Percentiles rank a stretch among this genome's conserved stretches.
Evolutionary conservation across 106 monocot species (phyloP).

Genomic region (Iris macrosiphon): DNA sequence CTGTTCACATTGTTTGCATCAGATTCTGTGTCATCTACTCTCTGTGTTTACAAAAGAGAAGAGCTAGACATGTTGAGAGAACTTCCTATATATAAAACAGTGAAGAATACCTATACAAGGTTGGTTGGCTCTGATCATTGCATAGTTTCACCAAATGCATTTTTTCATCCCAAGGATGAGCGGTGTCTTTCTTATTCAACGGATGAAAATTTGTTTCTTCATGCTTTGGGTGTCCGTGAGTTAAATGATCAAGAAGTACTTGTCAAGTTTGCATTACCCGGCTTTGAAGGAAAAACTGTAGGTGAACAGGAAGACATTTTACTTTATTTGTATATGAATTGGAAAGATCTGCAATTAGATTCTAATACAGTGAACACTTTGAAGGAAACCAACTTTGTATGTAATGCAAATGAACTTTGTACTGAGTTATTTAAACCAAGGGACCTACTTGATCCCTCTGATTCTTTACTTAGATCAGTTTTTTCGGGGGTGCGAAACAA

Average conservation of each 20-base stretch:
- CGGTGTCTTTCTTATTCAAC: slow-evolving; percentile 49
- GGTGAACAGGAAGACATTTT: slow-evolving; percentile 77
- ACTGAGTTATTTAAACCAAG: slow-evolving; percentile 58
- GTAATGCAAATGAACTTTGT: slow-evolving; percentile 62
- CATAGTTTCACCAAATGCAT: slow-evolving; percentile 61
- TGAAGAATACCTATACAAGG: slow-evolving; percentile 51
- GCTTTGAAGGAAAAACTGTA: slow-evolving; percentile 63
- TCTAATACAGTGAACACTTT: slow-evolving; percentile 41
- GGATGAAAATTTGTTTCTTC: slow-evolving; percentile 40
- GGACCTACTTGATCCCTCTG: slow-evolving; percentile 86
- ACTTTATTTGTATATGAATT: slow-evolving; percentile 63
- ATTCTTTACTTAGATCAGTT: slow-evolving; percentile 70
- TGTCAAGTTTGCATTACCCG: slow-evolving; percentile 83
- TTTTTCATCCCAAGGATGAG: slow-evolving; percentile 70
- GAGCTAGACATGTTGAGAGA: slow-evolving; percentile 66
- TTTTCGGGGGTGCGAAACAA: slow-evolving; percentile 61
- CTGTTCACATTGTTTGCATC: slow-evolving; percentile 62
- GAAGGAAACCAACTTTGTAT: slow-evolving; percentile 72
- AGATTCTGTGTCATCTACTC: slow-evolving; percentile 40
- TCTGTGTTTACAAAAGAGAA: slow-evolving; percentile 62
- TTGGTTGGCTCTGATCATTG: slow-evolving; percentile 49
- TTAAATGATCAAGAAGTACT: slow-evolving; percentile 73
- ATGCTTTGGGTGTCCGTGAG: slow-evolving; percentile 68
- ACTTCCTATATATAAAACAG: slow-evolving; percentile 86
- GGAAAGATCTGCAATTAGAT: slow-evolving; percentile 76